Base-by-base conservation (phyloP, 108 stramenopile genomes). In the Schizochytrium sp. region DNA sequence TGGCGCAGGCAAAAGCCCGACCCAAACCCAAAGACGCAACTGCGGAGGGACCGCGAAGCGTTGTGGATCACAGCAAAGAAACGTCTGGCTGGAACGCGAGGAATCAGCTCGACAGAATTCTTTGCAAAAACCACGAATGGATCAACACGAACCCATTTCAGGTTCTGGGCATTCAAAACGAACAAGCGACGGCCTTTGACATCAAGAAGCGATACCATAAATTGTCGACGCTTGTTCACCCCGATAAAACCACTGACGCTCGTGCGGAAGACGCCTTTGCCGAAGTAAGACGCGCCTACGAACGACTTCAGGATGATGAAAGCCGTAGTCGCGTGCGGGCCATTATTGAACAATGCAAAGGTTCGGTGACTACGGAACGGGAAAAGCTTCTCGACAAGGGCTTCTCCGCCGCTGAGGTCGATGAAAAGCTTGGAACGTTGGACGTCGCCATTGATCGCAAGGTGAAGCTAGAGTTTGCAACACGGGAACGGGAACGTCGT, bases 81-180 rank as follows among this genome's bases (percentile, higher is more conserved):
- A 72, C 58, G 93, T 3, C 29, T 91, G 59, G 93, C 18, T 83
- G 93, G 34, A 92, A 58, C 6, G 90, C 91, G 5, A 41, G 45
- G 29, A 72, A 91, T 58, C 60, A 94, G 53, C 69, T 93, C 57
- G 92, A 92, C 41, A 89, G 92, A 10, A 44, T 94, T 5, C 57
- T 93, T 51, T 88, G 60, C 55, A 44, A 34, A 43, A 91, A 93
- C 87, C 89, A 90, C 87, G 58, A 91, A 18, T 94, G 92, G 92
- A 89, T 89, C 47, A 94, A 94, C 88, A 91, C 93, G 63, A 94
- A 94, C 87, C 90, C 92, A 5, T 94, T 87, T 60, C 48, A 72
- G 5, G 91, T 92, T 4, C 89, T 94, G 34, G 58, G 72, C 57
- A 76, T 94, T 1, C 91, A 91, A 34, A 87, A 72, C 58, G 94